A percentile compares a stretch with the other conserved stretches of the same genome.
phyloP scores from a whole-genome alignment of 75 land plant species.

The Pinus albicaulis region DNA sequence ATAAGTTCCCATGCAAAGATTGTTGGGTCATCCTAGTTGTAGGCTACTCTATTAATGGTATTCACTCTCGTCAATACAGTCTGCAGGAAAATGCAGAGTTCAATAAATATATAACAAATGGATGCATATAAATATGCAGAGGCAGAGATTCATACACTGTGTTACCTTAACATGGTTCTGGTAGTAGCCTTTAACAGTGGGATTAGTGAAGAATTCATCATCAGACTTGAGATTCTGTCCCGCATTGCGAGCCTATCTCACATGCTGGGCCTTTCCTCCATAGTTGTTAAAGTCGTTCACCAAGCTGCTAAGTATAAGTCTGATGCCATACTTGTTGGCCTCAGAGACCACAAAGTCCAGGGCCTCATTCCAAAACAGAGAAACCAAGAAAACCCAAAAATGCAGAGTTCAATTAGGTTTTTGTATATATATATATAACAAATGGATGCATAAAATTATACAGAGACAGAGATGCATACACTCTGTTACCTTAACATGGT shows the following conservation, averaged over 20 bases:
- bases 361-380: conserved; percentile 21
- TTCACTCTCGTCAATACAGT: conserved; percentile 60
- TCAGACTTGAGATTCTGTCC: conserved; percentile 2
- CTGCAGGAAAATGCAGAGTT: conserved; percentile 19
- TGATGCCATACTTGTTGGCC: conserved; percentile 42
- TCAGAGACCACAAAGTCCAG: conserved; percentile 53
- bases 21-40: conserved; percentile 81
- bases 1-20: conserved; percentile 87
- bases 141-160: no score
- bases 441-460: no score
- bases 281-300: conserved; percentile 38
- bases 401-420: no score
- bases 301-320: conserved; percentile 53
- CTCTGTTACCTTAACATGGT: no score
- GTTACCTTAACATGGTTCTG: conserved; percentile 27
- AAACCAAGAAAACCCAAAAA: background rate
- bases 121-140: no score
- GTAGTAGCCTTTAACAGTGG: conserved; percentile 22
- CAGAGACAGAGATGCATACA: no score
- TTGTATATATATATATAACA: no score
- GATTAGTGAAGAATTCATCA: conserved; percentile 23
- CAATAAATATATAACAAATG: no score
- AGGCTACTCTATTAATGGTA: conserved; percentile 59
- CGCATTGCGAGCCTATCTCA: conserved; percentile 43
- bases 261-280: conserved; percentile 60